A percentile compares a stretch with the other conserved stretches of the same genome.
phyloP scores from a whole-genome alignment of 2,329 filamentous ascomycete species.

The Graphiopsis chlorocephala region DNA sequence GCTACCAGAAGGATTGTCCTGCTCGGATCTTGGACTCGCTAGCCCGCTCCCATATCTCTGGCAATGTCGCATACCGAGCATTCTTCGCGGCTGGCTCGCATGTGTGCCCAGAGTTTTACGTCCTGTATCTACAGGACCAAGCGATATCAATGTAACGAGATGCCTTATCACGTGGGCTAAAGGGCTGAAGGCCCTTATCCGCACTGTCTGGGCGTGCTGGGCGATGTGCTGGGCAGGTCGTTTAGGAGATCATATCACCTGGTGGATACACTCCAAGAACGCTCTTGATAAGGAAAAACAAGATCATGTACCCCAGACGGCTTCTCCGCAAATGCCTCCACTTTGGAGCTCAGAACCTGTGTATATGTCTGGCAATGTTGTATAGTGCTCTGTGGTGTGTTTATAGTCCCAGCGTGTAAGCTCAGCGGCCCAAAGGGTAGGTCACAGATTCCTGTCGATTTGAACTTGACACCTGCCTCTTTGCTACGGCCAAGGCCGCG shows the following conservation, averaged over 20 bases:
- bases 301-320: neutral
- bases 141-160: slow-evolving; percentile 5
- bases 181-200: neutral
- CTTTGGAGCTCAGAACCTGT: neutral
- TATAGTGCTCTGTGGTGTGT: neutral
- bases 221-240: neutral
- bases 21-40: neutral
- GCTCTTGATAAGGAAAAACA: neutral
- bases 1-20: slow-evolving; percentile 1
- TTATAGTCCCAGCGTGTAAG: neutral
- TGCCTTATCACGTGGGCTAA: slow-evolving; percentile 1
- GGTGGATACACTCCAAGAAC: neutral
- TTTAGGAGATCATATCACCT: neutral
- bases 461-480: neutral
- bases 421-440: neutral
- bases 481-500: neutral
- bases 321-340: neutral
- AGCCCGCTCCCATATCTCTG: neutral
- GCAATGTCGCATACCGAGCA: neutral
- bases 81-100: neutral
- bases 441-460: neutral
- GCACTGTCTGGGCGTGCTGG: slow-evolving; percentile 1
- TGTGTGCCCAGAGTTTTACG: neutral
- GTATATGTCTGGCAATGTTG: neutral
- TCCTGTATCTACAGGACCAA: neutral